Evolutionary conservation across 2,329 filamentous ascomycete species (phyloP).

Genomic region (Calonectria pauciramosa): DNA sequence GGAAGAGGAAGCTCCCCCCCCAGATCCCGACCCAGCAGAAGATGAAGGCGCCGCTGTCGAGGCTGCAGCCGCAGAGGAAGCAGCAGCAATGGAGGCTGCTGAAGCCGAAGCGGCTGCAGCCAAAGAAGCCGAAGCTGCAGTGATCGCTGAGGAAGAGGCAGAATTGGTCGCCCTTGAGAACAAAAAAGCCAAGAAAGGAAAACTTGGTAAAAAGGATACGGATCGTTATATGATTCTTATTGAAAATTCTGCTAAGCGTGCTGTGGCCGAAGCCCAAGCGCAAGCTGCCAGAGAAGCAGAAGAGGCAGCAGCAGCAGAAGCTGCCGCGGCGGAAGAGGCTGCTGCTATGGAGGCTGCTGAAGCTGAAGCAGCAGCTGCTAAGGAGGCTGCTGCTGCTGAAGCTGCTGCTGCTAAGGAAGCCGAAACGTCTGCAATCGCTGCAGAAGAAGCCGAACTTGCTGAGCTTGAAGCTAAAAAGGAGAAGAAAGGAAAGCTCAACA

Average conservation of each 20-base stretch:
- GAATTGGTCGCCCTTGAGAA: conserved; percentile 35
- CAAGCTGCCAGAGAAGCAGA: conserved; percentile 45
- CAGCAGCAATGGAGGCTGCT: conserved; percentile 29
- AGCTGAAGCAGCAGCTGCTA: conserved; percentile 8
- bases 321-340: conserved; percentile 36
- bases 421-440: conserved; percentile 20
- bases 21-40: conserved; percentile 34
- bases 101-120: conserved; percentile 9
- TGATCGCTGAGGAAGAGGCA: conserved; percentile 36
- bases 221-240: conserved; percentile 35
- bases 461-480: conserved; percentile 56
- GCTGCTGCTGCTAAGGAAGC: conserved; percentile 24
- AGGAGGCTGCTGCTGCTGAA: conserved; percentile 29
- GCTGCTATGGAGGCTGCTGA: conserved; percentile 30
- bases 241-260: conserved; percentile 37
- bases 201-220: conserved; percentile 39
- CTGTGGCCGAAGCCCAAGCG: conserved; percentile 30
- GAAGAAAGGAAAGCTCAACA: conserved; percentile 61
- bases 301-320: conserved; percentile 27
- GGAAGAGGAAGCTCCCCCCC: conserved; percentile 33
- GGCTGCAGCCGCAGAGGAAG: conserved; percentile 32
- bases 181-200: conserved; percentile 41
- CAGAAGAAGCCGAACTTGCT: conserved; percentile 32
- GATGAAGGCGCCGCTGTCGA: conserved; percentile 50
- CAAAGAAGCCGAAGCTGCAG: conserved; percentile 32